A percentile compares a stretch with the other conserved stretches of the same genome.
These are phyloP conservation scores for Verticillium longisporum DNA, from an alignment of 2,329 filamentous ascomycete genomes.

Conservation along the genomic window DNA sequence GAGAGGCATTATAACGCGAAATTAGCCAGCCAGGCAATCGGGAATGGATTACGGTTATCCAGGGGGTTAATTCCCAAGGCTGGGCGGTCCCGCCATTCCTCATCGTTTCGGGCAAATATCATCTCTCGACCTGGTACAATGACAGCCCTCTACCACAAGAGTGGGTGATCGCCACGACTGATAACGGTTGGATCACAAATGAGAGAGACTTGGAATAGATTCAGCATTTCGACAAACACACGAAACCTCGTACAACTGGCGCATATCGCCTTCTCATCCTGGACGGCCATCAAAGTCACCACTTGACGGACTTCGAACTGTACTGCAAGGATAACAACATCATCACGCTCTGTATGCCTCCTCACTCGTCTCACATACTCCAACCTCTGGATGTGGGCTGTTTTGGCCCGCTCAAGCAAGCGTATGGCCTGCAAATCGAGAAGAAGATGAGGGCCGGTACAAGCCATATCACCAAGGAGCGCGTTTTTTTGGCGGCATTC, in stretches of 20 bases:
- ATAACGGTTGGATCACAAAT: constrained; percentile 26
- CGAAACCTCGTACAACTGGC: constrained; percentile 15
- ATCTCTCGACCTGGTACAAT: constrained; percentile 11
- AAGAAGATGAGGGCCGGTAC: not conserved
- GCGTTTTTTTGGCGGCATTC: not conserved
- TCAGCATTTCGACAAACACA: constrained; percentile 25
- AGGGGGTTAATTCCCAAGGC: constrained; percentile 8
- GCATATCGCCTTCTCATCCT: constrained; percentile 22
- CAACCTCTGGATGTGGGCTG: not conserved
- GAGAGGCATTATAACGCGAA: constrained; percentile 13
- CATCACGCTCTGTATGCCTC: constrained; percentile 1
- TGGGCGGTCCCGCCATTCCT: constrained; percentile 10
- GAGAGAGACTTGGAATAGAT: constrained; percentile 18
- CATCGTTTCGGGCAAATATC: constrained; percentile 6
- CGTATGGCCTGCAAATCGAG: constrained; percentile 21
- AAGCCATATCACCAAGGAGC: not conserved
- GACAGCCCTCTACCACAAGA: constrained; percentile 16
- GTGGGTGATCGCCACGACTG: constrained; percentile 19
- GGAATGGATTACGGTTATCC: constrained; percentile 18
- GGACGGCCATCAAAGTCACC: constrained; percentile 25
- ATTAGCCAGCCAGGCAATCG: constrained; percentile 17
- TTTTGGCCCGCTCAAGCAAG: constrained; percentile 19
- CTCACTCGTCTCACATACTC: not conserved
- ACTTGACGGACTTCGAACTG: not conserved
- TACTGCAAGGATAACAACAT: constrained; percentile 2